Evolutionary conservation across 805 yeast species (phyloP), one percentile per base, ranked within the genome.

Genomic region (Suhomyces kilbournensis): DNA sequence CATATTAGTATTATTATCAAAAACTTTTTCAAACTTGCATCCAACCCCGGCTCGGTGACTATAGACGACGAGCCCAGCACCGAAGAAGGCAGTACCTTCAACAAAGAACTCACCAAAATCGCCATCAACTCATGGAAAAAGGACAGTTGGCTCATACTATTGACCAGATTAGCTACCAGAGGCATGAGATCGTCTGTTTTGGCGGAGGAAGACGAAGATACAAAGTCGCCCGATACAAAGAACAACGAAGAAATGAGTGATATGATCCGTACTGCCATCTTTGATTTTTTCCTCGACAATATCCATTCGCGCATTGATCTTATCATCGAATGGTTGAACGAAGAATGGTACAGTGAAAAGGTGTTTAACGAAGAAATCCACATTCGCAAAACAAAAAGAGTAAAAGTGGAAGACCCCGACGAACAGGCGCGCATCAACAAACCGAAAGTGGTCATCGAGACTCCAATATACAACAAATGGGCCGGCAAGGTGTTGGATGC

Each of bases 291-390:
- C 51, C 75, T 89, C 60, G 84, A 79, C 9, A 89, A 88, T 62
- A 84, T 92, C 60, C 86, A 86, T 51, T 76, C 74, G 8, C 75
- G 93, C 34, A 77, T 92, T 10, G 96, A 89, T 53, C 70, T 86
- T 34, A 84, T 90, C 17, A 83, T 93, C 38, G 91, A 88, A 56
- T 94, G 99, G 99, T 72, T 94, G 51, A 92, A 88, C 61, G 99
- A 94, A 69, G 99, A 94, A 67, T 94, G 97, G 96, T 85, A 82
- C 70, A 75, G 82, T 47, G 88, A 85, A 62, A 71, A 62, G 52
- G 79, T 79, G 3, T 60, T 62, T 47, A 69, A 68, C 53, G 77
- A 74, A 54, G 72, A 58, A 54, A 57, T 34, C 8, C 46, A 54
- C 25, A 50, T 63, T 32, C 53, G 53, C 3, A 47, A 47, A 26